Percentiles rank a stretch among this genome's conserved stretches.
phyloP scores from a whole-genome alignment of 164 flowering plant genomes.

The Magnolia kwangsiensis region DNA sequence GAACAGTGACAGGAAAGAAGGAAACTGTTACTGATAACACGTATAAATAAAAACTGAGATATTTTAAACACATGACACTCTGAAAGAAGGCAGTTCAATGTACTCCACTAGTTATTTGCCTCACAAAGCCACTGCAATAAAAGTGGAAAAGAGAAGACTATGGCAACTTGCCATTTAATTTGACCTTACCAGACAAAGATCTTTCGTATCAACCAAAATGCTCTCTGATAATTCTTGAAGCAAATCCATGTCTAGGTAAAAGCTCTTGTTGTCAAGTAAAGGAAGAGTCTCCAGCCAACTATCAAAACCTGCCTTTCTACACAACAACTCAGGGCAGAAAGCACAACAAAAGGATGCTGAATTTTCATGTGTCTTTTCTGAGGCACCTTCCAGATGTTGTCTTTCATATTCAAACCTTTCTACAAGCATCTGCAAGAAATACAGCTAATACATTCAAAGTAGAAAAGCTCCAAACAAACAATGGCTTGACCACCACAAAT shows the following conservation, averaged over 20 bases:
- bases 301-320: conserved; percentile 27
- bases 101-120: no score
- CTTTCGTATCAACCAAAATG: conserved; percentile 33
- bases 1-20: no score
- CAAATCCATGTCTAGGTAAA: conserved; percentile 51
- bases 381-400: conserved; percentile 30
- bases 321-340: conserved; percentile 34
- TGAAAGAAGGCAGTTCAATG: no score
- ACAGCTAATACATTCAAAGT: background rate
- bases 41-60: no score
- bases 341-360: conserved; percentile 49
- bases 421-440: conserved; percentile 46
- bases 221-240: conserved; percentile 45
- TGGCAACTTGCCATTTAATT: background rate
- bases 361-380: conserved; percentile 10
- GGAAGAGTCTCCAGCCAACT: conserved; percentile 57
- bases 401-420: conserved; percentile 52
- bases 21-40: no score
- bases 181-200: conserved; percentile 34
- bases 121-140: no score
- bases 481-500: background rate
- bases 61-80: no score
- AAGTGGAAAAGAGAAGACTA: no score
- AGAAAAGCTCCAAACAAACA: background rate
- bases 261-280: conserved; percentile 50